Evolutionary conservation across 768 basidiomycete species (phyloP), one percentile per base, ranked within the genome.

Genomic region (Trametes villosa): DNA sequence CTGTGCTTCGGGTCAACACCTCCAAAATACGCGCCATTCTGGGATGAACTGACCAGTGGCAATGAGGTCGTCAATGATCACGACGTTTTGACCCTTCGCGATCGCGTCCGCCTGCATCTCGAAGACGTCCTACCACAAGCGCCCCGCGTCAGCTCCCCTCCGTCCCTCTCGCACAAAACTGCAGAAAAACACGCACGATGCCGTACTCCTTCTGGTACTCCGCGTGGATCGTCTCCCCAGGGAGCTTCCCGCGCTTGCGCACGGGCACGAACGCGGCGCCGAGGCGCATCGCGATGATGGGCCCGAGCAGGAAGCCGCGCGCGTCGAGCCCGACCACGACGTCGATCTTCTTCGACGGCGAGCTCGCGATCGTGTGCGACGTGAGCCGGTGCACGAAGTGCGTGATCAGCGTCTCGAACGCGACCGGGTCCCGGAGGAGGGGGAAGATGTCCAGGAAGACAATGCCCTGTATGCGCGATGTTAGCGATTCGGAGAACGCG

Each of bases 261-360:
- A 98, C 95, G 2, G 97, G 96, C 3, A 97, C 94, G 66, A 99
- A 99, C 12, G 94, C 92, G 1, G 95, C 95, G 27, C 93, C 92
- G 27, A 99, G 78, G 59, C 96, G 81, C 69, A 93, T 76, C 5
- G 97, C 97, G 67, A 99, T 85, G 65, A 94, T 84, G 1, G 97
- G 97, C 1, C 96, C 97, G 11, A 99, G 75, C 51, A 99, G 83
- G 79, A 99, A 99, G 15, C 97, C 97, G 56, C 97, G 83, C 24
- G 96, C 96, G 74, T 99, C 97, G 44, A 99, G 83, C 31, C 92
- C 97, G 57, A 99, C 94, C 65, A 99, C 83, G 53, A 92, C 91
- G 74, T 99, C 96, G 66, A 96, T 84, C 74, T 88, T 94, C 64
- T 82, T 83, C 51, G 75, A 76, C 3, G 83, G 77, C 15, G 84